A percentile compares a stretch with the other conserved stretches of the same genome.
Evolutionary conservation across 768 basidiomycete species (phyloP).

Genomic region (Boletus tylopilopsis): DNA sequence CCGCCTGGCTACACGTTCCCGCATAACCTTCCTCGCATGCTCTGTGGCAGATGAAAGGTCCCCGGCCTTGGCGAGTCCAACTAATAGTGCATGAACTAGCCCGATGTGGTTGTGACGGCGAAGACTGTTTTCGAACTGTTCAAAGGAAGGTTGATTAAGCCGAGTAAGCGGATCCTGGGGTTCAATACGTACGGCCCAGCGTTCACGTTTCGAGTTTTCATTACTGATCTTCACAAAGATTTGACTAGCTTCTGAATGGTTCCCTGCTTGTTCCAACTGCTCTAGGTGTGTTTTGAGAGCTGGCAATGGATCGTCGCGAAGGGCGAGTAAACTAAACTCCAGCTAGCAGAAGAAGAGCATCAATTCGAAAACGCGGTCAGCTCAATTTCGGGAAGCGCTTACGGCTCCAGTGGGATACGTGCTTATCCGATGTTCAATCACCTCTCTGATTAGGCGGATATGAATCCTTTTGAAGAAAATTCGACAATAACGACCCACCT

Average conservation of each 20-base stretch:
- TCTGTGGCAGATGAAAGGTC: conserved; percentile 51
- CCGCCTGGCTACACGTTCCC: conserved; percentile 39
- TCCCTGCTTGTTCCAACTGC: conserved; percentile 40
- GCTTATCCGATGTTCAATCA: conserved; percentile 83
- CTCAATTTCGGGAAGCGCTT: conserved; percentile 30
- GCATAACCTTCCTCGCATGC: conserved; percentile 41
- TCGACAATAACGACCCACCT: conserved; percentile 40
- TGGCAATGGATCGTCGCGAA: conserved; percentile 80
- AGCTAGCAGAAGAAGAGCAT: conserved; percentile 44
- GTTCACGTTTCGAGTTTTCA: conserved; percentile 71
- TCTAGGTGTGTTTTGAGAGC: conserved; percentile 57
- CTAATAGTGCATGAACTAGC: conserved; percentile 68
- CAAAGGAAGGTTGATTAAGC: conserved; percentile 8
- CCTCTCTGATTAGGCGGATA: conserved; percentile 48
- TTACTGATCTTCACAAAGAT: conserved; percentile 53
- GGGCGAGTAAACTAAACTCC: conserved; percentile 88
- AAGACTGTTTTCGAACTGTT: conserved; percentile 82
- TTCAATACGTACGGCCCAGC: conserved; percentile 68
- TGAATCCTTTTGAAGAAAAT: conserved; percentile 14
- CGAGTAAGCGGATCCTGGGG: background rate
- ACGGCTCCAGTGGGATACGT: conserved; percentile 90
- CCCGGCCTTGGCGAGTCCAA: conserved; percentile 69
- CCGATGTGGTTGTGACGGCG: conserved; percentile 87
- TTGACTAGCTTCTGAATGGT: conserved; percentile 46
- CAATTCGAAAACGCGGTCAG: conserved; percentile 1